Percentiles rank a stretch among this genome's conserved stretches.
phyloP scores from a whole-genome alignment of 768 basidiomycete species.

The Boletus patriciae region DNA sequence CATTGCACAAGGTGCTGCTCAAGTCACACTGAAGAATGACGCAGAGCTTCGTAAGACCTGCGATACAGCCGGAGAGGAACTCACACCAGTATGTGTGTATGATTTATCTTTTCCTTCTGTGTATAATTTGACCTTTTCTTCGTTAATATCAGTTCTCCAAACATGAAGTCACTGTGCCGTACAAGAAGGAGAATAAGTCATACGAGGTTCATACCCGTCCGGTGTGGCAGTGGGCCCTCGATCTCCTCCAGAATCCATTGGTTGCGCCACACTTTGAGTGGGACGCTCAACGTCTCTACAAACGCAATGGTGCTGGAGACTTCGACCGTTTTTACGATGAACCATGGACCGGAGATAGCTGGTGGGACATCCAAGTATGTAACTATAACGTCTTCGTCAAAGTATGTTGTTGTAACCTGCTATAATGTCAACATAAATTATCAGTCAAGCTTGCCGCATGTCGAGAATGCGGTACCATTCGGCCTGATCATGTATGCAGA shows the following conservation, averaged over 20 bases:
- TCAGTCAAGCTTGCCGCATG: slow-evolving; percentile 9
- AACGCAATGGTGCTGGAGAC: slow-evolving; percentile 21
- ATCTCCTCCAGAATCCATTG: slow-evolving; percentile 28
- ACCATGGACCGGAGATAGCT: slow-evolving; percentile 39
- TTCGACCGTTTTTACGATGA: slow-evolving; percentile 36
- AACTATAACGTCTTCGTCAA: not conserved
- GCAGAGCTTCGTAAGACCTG: slow-evolving; percentile 22
- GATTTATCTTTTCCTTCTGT: not conserved
- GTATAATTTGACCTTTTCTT: not conserved
- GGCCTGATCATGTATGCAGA: slow-evolving; percentile 40
- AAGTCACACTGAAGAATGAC: slow-evolving; percentile 21
- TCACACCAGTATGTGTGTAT: slow-evolving; percentile 10
- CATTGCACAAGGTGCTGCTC: not conserved
- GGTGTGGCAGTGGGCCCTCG: slow-evolving; percentile 30
- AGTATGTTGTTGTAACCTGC: not conserved
- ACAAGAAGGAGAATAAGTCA: slow-evolving; percentile 11
- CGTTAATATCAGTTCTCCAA: slow-evolving; percentile 22
- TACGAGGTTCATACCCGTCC: slow-evolving; percentile 24
- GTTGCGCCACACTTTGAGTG: slow-evolving; percentile 30
- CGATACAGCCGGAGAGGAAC: slow-evolving; percentile 2
- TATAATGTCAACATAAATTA: not conserved
- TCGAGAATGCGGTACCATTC: slow-evolving; percentile 30
- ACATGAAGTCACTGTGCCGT: slow-evolving; percentile 15
- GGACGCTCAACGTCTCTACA: slow-evolving; percentile 34
- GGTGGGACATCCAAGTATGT: slow-evolving; percentile 39